Conservation (phyloP, 2,329 filamentous ascomycete species). For the Claviceps spartinae region DNA sequence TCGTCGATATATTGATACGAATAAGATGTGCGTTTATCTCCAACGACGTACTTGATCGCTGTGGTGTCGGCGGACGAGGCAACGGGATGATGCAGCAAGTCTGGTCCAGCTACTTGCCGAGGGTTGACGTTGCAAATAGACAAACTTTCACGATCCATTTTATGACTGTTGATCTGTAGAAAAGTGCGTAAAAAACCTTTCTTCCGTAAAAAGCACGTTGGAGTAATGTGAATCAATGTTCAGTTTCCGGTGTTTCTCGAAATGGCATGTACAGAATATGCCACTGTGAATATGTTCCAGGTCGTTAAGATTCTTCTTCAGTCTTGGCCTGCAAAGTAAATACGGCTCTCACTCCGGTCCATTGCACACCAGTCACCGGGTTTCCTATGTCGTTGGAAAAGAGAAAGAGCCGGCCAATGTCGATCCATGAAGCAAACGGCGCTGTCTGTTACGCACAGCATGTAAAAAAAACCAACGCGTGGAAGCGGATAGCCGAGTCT, state of each 20-base stretch:
- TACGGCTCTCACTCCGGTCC: not conserved
- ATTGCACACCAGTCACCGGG: not conserved
- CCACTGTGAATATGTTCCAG: not conserved
- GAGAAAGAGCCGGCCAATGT: too few species aligned
- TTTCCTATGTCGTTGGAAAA: too few species aligned
- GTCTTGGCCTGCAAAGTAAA: not conserved
- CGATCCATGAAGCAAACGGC: not conserved
- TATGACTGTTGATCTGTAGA: not conserved
- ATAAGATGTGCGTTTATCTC: constrained; percentile 23
- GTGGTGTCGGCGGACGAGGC: constrained; percentile 14
- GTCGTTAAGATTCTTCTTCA: not conserved
- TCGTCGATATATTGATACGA: constrained; percentile 52
- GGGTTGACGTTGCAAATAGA: constrained; percentile 35
- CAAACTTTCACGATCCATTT: constrained; percentile 18
- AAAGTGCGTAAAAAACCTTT: not conserved
- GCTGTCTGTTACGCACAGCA: not conserved
- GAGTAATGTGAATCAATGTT: not conserved
- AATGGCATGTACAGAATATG: not conserved
- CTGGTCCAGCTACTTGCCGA: constrained; percentile 26
- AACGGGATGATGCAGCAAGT: constrained; percentile 46
- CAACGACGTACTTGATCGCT: constrained; percentile 21
- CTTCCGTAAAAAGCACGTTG: not conserved
- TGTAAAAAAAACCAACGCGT: not conserved
- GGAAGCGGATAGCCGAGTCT: not conserved
- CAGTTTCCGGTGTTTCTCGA: not conserved